Base-by-base conservation (phyloP, 768 basidiomycete species). In the Kwoniella sp. region DNA sequence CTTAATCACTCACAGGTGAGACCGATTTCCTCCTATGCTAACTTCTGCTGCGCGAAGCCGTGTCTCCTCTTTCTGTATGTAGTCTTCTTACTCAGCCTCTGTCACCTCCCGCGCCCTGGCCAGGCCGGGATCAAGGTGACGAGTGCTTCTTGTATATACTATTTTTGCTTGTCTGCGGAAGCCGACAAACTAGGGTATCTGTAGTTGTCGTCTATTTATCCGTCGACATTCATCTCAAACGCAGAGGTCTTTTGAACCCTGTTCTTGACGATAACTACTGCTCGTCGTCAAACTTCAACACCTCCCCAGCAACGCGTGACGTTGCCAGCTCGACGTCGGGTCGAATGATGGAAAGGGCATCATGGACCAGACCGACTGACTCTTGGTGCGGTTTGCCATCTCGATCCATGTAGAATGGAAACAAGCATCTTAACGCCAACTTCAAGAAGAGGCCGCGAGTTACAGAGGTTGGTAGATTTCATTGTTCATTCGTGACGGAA, bases 361-460 rank as follows among this genome's bases (percentile, higher is more conserved):
- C 19, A 58, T n/a, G 57, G 9, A 50, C 48, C 40, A 9, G 17
- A 25, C 61, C 57, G 60, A 60, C 53, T 62, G 46, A 65, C 64
- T 49, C 49, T 7, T 40, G 36, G 40, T 44, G 40, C 40, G 8
- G 4, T 44, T 44, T 44, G 40, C 7, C 40, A 9, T 44, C 27
- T 30, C 13, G 44, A 36, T 49, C 48, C 53, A 27, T 56, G 17
- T 80, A 95, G 92, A 88, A 88, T 74, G 90, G 90, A 77, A 89
- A 93, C 79, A 95, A 90, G 81, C 91, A 95, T 82, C 84, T 97
- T 79, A 94, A 92, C 81, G 85, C 88, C 65, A 87, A 90, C 80
- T 94, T 95, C 84, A 94, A 94, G 85, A 92, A 92, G 84, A 91
- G 90, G 84, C 91, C 94, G 84, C 90, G 92, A 85, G 90, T 89